Conservation (phyloP, 2,329 filamentous ascomycete genomes). For the Whalleya microplaca region DNA sequence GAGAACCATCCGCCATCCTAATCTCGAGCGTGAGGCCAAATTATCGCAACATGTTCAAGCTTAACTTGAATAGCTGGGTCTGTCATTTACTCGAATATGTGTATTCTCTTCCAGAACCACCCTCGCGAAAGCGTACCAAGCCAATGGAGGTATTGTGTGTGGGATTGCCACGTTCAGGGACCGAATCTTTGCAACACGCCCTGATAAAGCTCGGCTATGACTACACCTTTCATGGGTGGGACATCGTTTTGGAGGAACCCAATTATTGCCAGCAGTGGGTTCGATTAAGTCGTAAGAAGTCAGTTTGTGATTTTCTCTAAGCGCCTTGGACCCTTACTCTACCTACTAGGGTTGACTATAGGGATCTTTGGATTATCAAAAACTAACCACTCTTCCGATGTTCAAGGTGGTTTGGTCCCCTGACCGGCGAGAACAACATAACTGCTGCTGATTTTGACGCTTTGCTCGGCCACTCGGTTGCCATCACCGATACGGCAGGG, state of each 20-base stretch:
- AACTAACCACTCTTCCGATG: too few relatives aligned
- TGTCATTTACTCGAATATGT: slow-evolving; percentile 24
- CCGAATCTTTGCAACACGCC: slow-evolving; percentile 41
- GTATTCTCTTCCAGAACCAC: slow-evolving; percentile 27
- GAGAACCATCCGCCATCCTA: too few relatives aligned
- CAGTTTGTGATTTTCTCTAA: slow-evolving; percentile 16
- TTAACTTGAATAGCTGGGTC: slow-evolving; percentile 14
- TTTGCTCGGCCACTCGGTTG: slow-evolving; percentile 35
- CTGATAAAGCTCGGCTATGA: slow-evolving; percentile 38
- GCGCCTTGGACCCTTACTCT: too few relatives aligned
- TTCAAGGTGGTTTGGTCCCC: slow-evolving; percentile 18
- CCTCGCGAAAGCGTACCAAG: slow-evolving; percentile 34
- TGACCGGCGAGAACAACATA: slow-evolving; percentile 16
- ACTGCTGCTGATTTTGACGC: slow-evolving; percentile 33
- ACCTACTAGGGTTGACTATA: too few relatives aligned
- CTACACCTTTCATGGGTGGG: slow-evolving; percentile 43
- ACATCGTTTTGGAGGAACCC: slow-evolving; percentile 38
- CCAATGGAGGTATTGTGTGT: slow-evolving; percentile 42
- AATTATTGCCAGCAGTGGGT: slow-evolving; percentile 30
- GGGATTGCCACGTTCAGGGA: slow-evolving; percentile 39
- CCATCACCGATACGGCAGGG: slow-evolving; percentile 47
- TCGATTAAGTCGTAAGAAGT: slow-evolving; percentile 32
- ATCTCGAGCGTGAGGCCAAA: too few relatives aligned
- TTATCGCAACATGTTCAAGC: too few relatives aligned
- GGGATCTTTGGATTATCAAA: too few relatives aligned